Base-by-base conservation (phyloP, 2,329 filamentous ascomycete genomes). In the Trichoderma breve region DNA sequence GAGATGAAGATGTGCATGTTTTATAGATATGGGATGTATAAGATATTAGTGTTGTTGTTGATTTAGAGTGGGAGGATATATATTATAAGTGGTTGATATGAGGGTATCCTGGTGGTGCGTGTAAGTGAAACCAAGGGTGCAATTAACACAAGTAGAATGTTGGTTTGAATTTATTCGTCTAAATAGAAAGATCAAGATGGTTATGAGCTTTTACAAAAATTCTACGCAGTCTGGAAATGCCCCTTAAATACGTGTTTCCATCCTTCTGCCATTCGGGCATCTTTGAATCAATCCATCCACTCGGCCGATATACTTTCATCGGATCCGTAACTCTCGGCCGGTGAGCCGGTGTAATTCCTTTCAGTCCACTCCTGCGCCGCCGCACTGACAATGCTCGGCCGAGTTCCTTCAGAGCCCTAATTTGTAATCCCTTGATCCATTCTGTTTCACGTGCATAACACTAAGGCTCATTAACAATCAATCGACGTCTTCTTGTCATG, bases 1-100 rank as follows among this genome's bases (percentile, higher is more conserved):
- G 87, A 76, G 71, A 86, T 76, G 72, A 87, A 82, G 73, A 87
- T 73, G 60, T 83, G 83, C 82, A 85, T 84, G 43, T 71, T 76
- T 3, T 57, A n/a, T 9, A 1, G 2, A 14, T 30, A 4, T 43
- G 18, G 4, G 3, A 32, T 2, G 28, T 24, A 18, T 24, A 11
- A 32, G 6, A 21, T 15, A 3, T 34, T 34, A 5, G 11, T 34
- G 62, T 34, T 34, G 39, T 24, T 65, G 18, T 24, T 32, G 26
- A 36, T 32, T 32, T 11, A 2, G 18, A 32, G 28, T n/a, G 28
- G 28, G 30, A 6, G 21, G 5, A 8, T 34, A 12, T 15, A 8
- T 15, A 4, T 11, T 58, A 4, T 60, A 34, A 8, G 32, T 60
- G 8, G 9, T 12, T 58, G 30, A 12, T 5, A 34, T 36, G 30